phyloP scores from a whole-genome alignment of 192 early-diverging fungal species.

The Backusella tarrabulga region DNA sequence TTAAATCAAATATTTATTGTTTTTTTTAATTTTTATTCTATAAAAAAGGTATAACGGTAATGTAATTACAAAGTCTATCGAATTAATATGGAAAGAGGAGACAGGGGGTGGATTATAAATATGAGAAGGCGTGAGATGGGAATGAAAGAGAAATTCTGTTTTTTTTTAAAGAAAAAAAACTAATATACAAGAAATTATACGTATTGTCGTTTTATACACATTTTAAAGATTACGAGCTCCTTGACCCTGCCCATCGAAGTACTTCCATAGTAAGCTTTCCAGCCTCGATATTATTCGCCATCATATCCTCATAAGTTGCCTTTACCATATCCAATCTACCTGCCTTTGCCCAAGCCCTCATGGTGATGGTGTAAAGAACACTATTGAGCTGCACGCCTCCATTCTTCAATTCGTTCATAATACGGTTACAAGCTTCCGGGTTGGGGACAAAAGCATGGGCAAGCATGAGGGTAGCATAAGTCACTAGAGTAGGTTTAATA shows the following conservation, averaged over 20 bases:
- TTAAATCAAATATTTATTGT: not conserved
- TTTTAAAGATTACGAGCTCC: not conserved
- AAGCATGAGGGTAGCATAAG: conserved; percentile 39
- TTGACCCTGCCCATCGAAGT: conserved; percentile 20
- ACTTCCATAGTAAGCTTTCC: conserved; percentile 27
- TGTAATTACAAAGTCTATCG: not conserved
- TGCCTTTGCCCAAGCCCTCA: conserved; percentile 40
- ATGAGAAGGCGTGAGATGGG: not conserved
- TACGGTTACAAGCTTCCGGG: conserved; percentile 17
- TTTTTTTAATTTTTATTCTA: not conserved
- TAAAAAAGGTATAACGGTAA: not conserved
- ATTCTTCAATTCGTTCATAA: conserved; percentile 25
- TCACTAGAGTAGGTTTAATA: conserved; percentile 31
- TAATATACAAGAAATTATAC: not conserved
- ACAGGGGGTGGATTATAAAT: not conserved
- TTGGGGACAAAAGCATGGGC: conserved; percentile 36
- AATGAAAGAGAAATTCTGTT: too few relatives aligned
- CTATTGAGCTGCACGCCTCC: conserved; percentile 26
- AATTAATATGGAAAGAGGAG: not conserved
- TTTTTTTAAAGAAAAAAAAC: not conserved
- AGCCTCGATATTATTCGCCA: conserved; percentile 19
- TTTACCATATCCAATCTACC: conserved; percentile 23
- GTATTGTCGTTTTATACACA: not conserved
- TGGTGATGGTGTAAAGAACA: conserved; percentile 33
- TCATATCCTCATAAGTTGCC: conserved; percentile 38